These are phyloP conservation scores for Flammula alnicola DNA, from an alignment of 1,284 basidiomycete species.

Conservation along the genomic window DNA sequence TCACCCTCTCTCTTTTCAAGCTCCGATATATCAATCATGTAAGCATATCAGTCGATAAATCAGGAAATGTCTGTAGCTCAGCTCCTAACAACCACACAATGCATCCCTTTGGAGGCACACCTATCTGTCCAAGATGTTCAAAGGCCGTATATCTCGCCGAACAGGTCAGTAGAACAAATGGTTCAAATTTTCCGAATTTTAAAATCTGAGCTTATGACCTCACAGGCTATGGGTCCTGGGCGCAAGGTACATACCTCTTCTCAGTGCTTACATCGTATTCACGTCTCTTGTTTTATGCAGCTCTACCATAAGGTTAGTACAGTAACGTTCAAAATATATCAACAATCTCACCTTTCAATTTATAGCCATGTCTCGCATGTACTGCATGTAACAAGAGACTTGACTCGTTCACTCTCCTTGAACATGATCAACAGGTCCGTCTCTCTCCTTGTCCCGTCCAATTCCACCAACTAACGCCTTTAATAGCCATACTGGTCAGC, in stretches of 20 bases:
- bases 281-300: slow-evolving; percentile 38
- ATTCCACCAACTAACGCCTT: slow-evolving; percentile 1
- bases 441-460: slow-evolving; percentile 6
- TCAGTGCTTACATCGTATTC: slow-evolving; percentile 11
- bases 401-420: slow-evolving; percentile 72
- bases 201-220: slow-evolving; percentile 11
- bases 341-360: not conserved
- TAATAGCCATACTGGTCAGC: slow-evolving; percentile 68
- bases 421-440: slow-evolving; percentile 75
- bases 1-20: slow-evolving; percentile 35
- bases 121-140: slow-evolving; percentile 66
- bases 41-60: slow-evolving; percentile 25
- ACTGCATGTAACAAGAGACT: slow-evolving; percentile 72
- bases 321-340: not conserved
- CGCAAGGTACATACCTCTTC: slow-evolving; percentile 60
- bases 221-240: slow-evolving; percentile 77
- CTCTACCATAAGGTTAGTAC: slow-evolving; percentile 77
- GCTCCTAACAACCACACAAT: too few relatives aligned
- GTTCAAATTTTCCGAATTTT: not conserved
- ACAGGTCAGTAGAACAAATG: slow-evolving; percentile 65
- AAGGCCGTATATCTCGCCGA: slow-evolving; percentile 82
- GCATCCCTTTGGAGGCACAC: too few relatives aligned
- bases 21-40: slow-evolving; percentile 32
- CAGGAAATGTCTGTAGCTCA: too few relatives aligned
- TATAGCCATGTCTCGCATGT: slow-evolving; percentile 74